Conservation (phyloP, 768 basidiomycete genomes). For the Clitopilus hobsonii region DNA sequence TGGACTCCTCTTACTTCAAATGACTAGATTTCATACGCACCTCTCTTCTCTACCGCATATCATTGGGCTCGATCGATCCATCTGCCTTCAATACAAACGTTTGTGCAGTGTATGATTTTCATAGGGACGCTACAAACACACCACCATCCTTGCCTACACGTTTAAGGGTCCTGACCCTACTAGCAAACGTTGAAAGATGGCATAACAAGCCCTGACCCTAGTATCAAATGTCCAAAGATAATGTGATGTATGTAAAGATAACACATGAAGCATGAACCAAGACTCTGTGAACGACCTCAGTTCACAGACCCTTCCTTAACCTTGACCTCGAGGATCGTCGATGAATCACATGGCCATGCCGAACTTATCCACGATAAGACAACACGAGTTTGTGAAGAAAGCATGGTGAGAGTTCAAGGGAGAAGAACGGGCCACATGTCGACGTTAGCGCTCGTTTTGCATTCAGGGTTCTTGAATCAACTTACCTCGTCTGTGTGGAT, state of each 20-base stretch:
- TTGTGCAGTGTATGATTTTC: not conserved
- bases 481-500: not conserved
- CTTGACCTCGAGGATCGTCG: not conserved
- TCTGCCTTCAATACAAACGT: not conserved
- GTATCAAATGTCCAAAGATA: not conserved
- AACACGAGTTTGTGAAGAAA: not conserved
- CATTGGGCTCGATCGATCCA: too few species aligned
- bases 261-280: not conserved
- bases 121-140: not conserved
- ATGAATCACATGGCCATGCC: conserved; percentile 2
- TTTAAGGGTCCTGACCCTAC: conserved; percentile 1
- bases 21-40: too few species aligned
- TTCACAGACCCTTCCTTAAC: not conserved
- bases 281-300: not conserved
- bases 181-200: too few species aligned
- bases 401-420: not conserved
- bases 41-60: too few species aligned
- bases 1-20: not conserved
- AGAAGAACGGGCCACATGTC: too few species aligned
- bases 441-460: not conserved
- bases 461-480: not conserved
- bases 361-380: not conserved
- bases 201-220: too few species aligned
- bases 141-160: not conserved
- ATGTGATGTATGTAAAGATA: not conserved